Conservation (phyloP, 495 filamentous ascomycete species). For the Tricharina praecox region DNA sequence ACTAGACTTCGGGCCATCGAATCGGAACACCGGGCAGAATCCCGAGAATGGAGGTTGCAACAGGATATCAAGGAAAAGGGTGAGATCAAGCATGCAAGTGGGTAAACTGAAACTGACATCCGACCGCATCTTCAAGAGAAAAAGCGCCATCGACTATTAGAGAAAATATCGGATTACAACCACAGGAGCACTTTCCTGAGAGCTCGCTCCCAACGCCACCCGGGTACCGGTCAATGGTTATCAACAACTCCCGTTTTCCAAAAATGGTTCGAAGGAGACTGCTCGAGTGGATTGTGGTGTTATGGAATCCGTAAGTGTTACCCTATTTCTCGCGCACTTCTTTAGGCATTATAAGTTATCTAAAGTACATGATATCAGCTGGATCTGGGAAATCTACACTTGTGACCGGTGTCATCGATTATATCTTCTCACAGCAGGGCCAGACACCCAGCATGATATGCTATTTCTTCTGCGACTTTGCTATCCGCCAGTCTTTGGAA, state of each 20-base stretch:
- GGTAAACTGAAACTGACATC: no score
- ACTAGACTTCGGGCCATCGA: background rate
- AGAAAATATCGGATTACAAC: conserved; percentile 12
- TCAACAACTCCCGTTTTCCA: conserved; percentile 6
- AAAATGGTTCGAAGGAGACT: background rate
- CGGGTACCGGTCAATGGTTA: conserved; percentile 10
- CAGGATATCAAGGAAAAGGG: background rate
- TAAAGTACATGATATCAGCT: no score
- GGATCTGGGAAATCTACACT: conserved; percentile 12
- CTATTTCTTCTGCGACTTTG: conserved; percentile 14
- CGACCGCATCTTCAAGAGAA: background rate
- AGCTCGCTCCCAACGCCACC: conserved; percentile 2
- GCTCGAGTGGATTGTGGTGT: conserved; percentile 8
- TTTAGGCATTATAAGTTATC: no score
- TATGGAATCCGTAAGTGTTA: conserved; percentile 14
- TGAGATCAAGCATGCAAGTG: no score
- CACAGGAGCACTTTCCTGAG: conserved; percentile 7
- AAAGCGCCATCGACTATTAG: conserved; percentile 2
- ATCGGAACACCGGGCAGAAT: background rate
- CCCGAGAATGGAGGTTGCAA: background rate
- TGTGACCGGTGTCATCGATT: conserved; percentile 3
- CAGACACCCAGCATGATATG: conserved; percentile 1
- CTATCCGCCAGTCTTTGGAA: background rate
- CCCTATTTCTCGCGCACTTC: no score
- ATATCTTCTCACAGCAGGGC: conserved; percentile 4